Base-by-base conservation (phyloP, 1,284 basidiomycete species). In the Meira miltonrushii region DNA sequence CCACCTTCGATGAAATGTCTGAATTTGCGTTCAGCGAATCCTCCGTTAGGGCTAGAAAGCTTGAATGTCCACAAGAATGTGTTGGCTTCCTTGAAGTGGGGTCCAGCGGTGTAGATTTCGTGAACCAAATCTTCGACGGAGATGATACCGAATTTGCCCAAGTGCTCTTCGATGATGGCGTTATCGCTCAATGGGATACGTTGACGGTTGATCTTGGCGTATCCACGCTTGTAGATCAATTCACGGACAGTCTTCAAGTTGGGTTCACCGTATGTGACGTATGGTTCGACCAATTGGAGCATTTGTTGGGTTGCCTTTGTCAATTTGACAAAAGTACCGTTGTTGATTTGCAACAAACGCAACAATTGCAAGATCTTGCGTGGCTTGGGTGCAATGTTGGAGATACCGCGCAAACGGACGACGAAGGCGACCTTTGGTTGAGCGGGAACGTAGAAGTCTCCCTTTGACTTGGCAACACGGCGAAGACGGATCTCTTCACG, bases 311-410 rank as follows among this genome's bases (percentile, higher is more conserved):
- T 97, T 41, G 95, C 93, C 82, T 86, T 92, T 78, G 92, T 98
- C 63, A 92, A 91, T 81, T 93, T 93, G 80, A 99, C 86, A 79
- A 99, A 98, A 62, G 98, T 88, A 82, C 94, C 95, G 80, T 95
- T 97, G 88, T 98, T 98, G 85, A 99, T 98, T 82, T 98, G 95
- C 71, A 96, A 87, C 65, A 99, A 87, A 77, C 94, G 92, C 79
- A 99, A 89, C 67, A 99, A 88, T 81, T 98, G 94, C 78, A 98
- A 83, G 80, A 98, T 96, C 85, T 98, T 98, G 81, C 92, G 88
- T 75, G 94, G 95, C 83, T 98, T 98, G 67, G 94, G 94, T 62
- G 94, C 92, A 79, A 98, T 94, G 81, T 97, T 92, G 82, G 94
- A 96, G 84, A 99, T 92, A 95, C 94, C 92, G 67, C 49, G 65